A percentile compares a stretch with the other conserved stretches of the same genome.
Conservation (phyloP, 225 moss, liverwort and hornwort genomes). For the Pleurozium schreberi region DNA sequence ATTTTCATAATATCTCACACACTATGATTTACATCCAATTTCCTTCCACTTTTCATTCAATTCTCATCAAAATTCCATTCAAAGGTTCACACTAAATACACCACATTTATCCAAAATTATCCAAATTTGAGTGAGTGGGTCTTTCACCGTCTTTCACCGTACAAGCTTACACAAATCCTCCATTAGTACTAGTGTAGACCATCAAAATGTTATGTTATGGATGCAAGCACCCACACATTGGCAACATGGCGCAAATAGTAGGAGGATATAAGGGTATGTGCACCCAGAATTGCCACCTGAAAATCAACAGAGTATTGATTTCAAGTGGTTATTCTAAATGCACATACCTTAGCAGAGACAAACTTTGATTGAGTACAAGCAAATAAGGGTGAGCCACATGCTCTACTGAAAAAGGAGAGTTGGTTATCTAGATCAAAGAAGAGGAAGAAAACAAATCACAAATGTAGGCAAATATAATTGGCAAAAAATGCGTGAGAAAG, state of each 20-base stretch:
- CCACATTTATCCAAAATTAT: background rate
- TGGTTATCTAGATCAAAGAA: background rate
- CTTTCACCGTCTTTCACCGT: background rate
- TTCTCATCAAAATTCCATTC: background rate
- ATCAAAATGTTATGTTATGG: background rate
- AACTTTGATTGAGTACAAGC: too few relatives aligned
- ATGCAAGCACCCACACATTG: background rate
- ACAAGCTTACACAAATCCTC: background rate
- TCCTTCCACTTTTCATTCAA: background rate
- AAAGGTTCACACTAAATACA: background rate
- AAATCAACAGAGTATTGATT: background rate
- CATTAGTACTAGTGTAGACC: too few relatives aligned
- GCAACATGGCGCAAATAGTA: background rate
- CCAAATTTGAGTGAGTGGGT: background rate
- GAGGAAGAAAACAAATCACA: background rate
- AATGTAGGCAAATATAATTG: background rate
- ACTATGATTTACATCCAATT: background rate
- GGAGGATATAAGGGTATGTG: background rate
- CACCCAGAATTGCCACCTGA: background rate
- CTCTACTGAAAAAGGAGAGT: background rate
- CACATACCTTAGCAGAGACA: background rate
- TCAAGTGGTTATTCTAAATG: background rate
- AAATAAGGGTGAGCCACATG: background rate
- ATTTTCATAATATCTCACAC: background rate
- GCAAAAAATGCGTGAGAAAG: background rate